These are phyloP conservation scores for Candida gorgasii DNA, from an alignment of 805 yeast genomes.

Conservation along the genomic window DNA sequence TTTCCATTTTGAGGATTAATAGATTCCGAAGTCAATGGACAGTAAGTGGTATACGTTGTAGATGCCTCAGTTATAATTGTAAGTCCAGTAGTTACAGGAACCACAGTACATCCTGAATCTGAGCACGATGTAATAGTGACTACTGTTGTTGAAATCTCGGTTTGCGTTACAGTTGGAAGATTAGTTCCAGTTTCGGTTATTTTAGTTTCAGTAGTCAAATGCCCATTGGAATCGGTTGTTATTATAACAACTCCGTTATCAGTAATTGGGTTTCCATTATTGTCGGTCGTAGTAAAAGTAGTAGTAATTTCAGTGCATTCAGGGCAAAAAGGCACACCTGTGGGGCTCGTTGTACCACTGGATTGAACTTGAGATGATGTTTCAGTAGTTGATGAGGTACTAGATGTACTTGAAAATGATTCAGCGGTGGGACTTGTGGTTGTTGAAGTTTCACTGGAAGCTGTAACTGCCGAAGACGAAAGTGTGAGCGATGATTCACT, in stretches of 20 bases:
- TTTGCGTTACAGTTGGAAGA: conserved; percentile 1
- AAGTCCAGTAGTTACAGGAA: conserved; percentile 36
- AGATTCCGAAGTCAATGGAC: conserved; percentile 18
- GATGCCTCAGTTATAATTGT: conserved; percentile 30
- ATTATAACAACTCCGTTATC: conserved; percentile 14
- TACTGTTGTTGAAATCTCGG: conserved; percentile 9
- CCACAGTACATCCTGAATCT: conserved; percentile 27
- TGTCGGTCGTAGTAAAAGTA: conserved; percentile 13
- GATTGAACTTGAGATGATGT: neutral
- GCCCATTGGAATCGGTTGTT: conserved; percentile 14
- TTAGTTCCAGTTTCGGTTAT: conserved; percentile 10
- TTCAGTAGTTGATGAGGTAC: too few relatives aligned
- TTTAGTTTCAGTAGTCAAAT: conserved; percentile 13
- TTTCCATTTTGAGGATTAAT: too few relatives aligned
- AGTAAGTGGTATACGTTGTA: conserved; percentile 14
- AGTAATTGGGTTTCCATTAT: neutral
- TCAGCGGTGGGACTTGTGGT: too few relatives aligned
- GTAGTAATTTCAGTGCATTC: conserved; percentile 17
- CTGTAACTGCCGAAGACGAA: neutral
- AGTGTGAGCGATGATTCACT: too few relatives aligned
- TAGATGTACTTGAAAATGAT: too few relatives aligned
- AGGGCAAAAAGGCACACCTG: conserved; percentile 5
- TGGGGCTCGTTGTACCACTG: neutral
- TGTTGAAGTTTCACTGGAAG: too few relatives aligned
- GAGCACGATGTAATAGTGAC: conserved; percentile 22